Percentiles rank a stretch among this genome's conserved stretches.
These are phyloP conservation scores for Gyrodon lividus DNA, from an alignment of 768 basidiomycete species.

Conservation along the genomic window DNA sequence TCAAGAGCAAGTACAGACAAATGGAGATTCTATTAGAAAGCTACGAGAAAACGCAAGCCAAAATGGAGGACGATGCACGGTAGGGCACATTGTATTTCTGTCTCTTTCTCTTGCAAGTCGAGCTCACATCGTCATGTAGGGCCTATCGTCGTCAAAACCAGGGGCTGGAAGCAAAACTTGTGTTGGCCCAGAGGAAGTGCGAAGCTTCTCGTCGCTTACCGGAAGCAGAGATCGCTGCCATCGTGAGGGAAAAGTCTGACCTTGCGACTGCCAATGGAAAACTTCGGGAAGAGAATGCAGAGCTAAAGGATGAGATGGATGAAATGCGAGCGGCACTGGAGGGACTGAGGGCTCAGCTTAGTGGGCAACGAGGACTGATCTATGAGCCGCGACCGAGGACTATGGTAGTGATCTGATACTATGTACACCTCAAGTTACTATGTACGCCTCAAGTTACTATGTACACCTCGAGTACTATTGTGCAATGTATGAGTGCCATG, in stretches of 20 bases:
- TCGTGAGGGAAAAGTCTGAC: conserved; percentile 45
- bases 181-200: conserved; percentile 43
- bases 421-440: no score
- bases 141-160: conserved; percentile 60
- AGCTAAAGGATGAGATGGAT: conserved; percentile 54
- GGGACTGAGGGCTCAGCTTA: conserved; percentile 55
- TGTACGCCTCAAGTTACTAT: no score
- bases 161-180: conserved; percentile 56
- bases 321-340: conserved; percentile 74
- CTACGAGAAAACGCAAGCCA: conserved; percentile 50
- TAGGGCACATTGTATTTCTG: conserved; percentile 29
- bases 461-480: no score
- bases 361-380: conserved; percentile 43
- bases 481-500: background rate
- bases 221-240: conserved; percentile 43
- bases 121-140: conserved; percentile 33
- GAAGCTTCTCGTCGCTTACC: conserved; percentile 36
- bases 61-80: conserved; percentile 61
- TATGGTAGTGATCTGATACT: background rate
- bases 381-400: conserved; percentile 49
- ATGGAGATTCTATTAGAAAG: conserved; percentile 65
- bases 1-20: conserved; percentile 60
- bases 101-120: background rate
- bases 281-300: conserved; percentile 58
- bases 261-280: conserved; percentile 50